Conservation (phyloP, 352 stramenopile genomes). For the Elongisporangium prolatum region DNA sequence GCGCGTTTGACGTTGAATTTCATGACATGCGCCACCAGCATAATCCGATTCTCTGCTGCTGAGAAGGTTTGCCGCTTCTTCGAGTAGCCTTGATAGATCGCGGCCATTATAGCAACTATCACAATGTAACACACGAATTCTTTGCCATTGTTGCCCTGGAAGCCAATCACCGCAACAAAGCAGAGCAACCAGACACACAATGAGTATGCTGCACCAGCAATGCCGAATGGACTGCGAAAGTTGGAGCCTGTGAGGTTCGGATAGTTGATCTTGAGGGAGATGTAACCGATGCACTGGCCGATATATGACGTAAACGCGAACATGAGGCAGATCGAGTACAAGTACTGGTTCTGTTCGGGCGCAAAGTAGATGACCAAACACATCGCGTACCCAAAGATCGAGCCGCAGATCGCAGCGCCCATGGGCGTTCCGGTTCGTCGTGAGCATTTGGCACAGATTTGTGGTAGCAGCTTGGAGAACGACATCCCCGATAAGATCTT, state of each 20-base stretch:
- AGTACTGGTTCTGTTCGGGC: constrained; percentile 14
- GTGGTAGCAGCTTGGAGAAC: constrained; percentile 24
- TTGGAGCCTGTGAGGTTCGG: constrained; percentile 19
- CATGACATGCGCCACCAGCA: constrained; percentile 29
- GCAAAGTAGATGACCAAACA: constrained; percentile 19
- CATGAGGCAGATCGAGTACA: constrained; percentile 30
- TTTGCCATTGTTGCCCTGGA: constrained; percentile 19
- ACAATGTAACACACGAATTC: constrained; percentile 12
- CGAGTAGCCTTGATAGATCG: constrained; percentile 26
- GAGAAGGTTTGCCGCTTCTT: constrained; percentile 27
- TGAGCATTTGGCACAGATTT: constrained; percentile 7
- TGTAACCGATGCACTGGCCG: constrained; percentile 26
- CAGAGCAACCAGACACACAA: constrained; percentile 21
- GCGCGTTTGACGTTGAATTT: constrained; percentile 13
- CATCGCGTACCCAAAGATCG: constrained; percentile 16
- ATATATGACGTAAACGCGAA: constrained; percentile 23
- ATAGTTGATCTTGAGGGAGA: constrained; percentile 25
- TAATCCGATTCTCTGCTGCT: constrained; percentile 22
- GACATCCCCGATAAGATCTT: constrained; percentile 31
- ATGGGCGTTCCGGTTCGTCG: constrained; percentile 13
- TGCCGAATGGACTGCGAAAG: constrained; percentile 28
- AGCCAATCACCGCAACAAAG: constrained; percentile 19
- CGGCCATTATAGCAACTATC: constrained; percentile 11
- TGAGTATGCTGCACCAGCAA: constrained; percentile 20
- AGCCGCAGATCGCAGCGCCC: constrained; percentile 16